These are phyloP conservation scores for Nepenthes alata DNA, from an alignment of 179 eudicot species.

Conservation along the genomic window DNA sequence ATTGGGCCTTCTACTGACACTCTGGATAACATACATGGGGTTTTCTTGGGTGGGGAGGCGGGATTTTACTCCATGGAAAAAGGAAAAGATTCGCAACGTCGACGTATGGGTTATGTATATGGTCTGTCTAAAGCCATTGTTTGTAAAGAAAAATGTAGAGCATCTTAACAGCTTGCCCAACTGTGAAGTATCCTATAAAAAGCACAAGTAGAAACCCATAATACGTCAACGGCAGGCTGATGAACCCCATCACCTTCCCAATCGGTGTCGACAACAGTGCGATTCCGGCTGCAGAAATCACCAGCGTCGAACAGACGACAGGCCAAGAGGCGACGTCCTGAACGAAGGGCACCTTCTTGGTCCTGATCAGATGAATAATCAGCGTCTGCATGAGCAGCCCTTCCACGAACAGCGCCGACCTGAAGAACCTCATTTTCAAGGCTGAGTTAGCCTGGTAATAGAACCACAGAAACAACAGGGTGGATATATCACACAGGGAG, in stretches of 20 bases:
- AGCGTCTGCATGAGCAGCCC: constrained; percentile 46
- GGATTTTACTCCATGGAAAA: too few species aligned
- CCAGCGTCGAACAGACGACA: constrained; percentile 27
- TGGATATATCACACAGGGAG: constrained; percentile 27
- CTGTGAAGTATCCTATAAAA: constrained; percentile 29
- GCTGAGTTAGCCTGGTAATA: constrained; percentile 5
- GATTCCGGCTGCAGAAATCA: constrained; percentile 28
- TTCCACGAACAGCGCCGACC: constrained; percentile 33
- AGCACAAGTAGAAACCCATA: constrained; percentile 30
- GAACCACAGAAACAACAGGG: constrained; percentile 28
- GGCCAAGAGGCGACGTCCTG: constrained; percentile 49
- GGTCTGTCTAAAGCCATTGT: constrained; percentile 27
- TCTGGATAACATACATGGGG: too few species aligned
- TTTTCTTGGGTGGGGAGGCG: too few species aligned
- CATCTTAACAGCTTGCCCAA: constrained; percentile 32
- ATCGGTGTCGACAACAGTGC: constrained; percentile 17
- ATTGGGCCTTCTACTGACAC: too few species aligned
- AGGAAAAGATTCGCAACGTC: too few species aligned
- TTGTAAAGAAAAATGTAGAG: constrained; percentile 29
- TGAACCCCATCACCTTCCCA: constrained; percentile 27
- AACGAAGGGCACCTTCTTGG: constrained; percentile 35
- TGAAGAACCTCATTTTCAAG: constrained; percentile 12
- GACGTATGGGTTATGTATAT: neutral
- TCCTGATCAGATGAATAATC: constrained; percentile 39
- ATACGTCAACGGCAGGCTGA: constrained; percentile 22